Conservation (phyloP, 192 early-diverging fungal genomes). For the Rhizophlyctis rosea region DNA sequence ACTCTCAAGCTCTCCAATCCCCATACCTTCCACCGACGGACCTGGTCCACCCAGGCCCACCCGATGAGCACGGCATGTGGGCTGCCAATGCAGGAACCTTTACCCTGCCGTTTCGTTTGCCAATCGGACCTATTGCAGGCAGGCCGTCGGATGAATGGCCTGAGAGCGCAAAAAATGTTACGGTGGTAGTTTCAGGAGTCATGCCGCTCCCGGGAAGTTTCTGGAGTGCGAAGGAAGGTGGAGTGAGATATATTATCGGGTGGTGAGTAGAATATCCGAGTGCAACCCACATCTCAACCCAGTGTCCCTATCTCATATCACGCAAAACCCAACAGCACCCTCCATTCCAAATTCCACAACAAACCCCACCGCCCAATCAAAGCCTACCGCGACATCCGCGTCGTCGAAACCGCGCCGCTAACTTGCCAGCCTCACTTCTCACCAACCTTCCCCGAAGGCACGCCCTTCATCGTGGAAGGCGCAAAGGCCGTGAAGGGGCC, state of each 20-base stretch:
- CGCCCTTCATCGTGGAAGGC: constrained; percentile 16
- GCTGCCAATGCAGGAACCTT: constrained; percentile 34
- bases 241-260: constrained; percentile 44
- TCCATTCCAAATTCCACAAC: constrained; percentile 31
- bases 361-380: constrained; percentile 7
- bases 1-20: constrained; percentile 32
- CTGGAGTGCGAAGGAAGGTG: constrained; percentile 36
- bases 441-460: constrained; percentile 8
- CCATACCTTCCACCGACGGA: constrained; percentile 34
- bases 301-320: constrained; percentile 2
- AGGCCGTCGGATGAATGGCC: constrained; percentile 7
- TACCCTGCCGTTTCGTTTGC: constrained; percentile 32
- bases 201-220: constrained; percentile 42
- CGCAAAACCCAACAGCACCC: not conserved
- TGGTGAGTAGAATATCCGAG: constrained; percentile 25
- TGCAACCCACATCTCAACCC: not conserved
- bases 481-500: constrained; percentile 5
- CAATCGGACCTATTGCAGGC: constrained; percentile 11
- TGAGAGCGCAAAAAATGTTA: constrained; percentile 2
- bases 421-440: constrained; percentile 16
- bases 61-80: constrained; percentile 57
- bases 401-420: constrained; percentile 33
- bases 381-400: constrained; percentile 23
- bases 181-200: not conserved
- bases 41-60: constrained; percentile 40